These are phyloP conservation scores for Albatrellus ellisii DNA, from an alignment of 768 basidiomycete species.

Conservation along the genomic window DNA sequence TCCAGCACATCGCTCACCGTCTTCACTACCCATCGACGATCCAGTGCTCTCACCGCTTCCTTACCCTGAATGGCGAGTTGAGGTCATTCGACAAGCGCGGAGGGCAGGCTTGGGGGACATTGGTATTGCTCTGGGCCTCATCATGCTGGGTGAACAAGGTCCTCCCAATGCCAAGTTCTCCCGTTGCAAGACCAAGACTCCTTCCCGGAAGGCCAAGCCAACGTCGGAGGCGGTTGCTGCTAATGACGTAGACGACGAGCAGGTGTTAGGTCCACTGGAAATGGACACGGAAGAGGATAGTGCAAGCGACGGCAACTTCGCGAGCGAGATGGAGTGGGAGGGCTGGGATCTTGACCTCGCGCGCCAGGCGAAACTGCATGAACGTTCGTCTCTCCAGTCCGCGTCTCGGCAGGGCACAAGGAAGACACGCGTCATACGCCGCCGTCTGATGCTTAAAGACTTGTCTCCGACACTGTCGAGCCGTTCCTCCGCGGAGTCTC, in stretches of 20 bases:
- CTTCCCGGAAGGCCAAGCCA: neutral
- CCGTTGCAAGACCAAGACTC: neutral
- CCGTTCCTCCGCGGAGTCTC: neutral
- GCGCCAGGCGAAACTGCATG: no score
- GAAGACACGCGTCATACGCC: neutral
- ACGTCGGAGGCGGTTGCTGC: neutral
- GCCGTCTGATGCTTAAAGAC: neutral
- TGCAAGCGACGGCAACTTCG: conserved; percentile 6
- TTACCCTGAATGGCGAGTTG: conserved; percentile 18
- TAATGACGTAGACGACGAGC: neutral
- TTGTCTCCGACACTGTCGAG: conserved; percentile 4
- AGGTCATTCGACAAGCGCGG: conserved; percentile 11
- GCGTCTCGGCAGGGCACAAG: no score
- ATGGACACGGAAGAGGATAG: conserved; percentile 2
- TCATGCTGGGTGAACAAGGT: conserved; percentile 5
- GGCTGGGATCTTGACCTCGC: conserved; percentile 14
- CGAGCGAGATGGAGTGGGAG: conserved; percentile 17
- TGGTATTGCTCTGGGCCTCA: conserved; percentile 8
- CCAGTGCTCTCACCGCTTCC: conserved; percentile 1
- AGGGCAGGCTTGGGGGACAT: conserved; percentile 13
- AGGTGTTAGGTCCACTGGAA: neutral
- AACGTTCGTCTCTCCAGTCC: no score
- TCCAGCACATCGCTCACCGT: conserved; percentile 1
- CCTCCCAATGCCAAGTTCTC: neutral
- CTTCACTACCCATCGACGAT: neutral